Percentiles rank a stretch among this genome's conserved stretches.
Conservation (phyloP, 495 filamentous ascomycete species). For the Entonaema liquescens region DNA sequence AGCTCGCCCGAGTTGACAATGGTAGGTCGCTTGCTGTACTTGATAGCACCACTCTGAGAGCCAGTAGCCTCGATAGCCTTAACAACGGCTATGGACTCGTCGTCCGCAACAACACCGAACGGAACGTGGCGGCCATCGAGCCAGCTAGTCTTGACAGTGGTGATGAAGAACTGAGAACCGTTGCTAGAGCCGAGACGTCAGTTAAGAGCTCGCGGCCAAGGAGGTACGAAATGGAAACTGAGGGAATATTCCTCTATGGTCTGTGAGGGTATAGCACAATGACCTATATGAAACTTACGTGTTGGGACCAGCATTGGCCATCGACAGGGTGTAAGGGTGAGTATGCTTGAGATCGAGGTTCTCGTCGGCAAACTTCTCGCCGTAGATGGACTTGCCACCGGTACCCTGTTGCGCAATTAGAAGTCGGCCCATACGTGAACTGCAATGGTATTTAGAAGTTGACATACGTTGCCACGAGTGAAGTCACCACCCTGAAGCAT, state of each 20-base stretch:
- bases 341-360: slow-evolving; percentile 75
- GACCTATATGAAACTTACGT: slow-evolving; percentile 61
- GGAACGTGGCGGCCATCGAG: slow-evolving; percentile 84
- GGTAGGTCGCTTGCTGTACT: slow-evolving; percentile 70
- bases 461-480: slow-evolving; percentile 87
- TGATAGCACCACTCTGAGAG: slow-evolving; percentile 66
- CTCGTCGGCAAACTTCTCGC: slow-evolving; percentile 85
- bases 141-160: slow-evolving; percentile 75
- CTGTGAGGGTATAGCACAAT: slow-evolving; percentile 20
- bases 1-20: slow-evolving; percentile 68
- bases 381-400: slow-evolving; percentile 87
- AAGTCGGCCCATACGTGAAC: neutral
- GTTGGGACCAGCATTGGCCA: slow-evolving; percentile 85
- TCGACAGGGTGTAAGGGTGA: slow-evolving; percentile 73
- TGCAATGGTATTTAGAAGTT: neutral
- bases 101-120: slow-evolving; percentile 78
- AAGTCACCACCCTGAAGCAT: slow-evolving; percentile 99
- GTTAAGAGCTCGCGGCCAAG: neutral
- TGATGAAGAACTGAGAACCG: slow-evolving; percentile 83
- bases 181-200: slow-evolving; percentile 57
- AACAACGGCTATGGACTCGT: slow-evolving; percentile 69
- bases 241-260: slow-evolving; percentile 6
- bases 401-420: slow-evolving; percentile 67
- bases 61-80: slow-evolving; percentile 78
- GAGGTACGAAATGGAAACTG: slow-evolving; percentile 30